Base-by-base conservation (phyloP, 1,284 basidiomycete species). In the Cutaneotrichosporon daszewskae region DNA sequence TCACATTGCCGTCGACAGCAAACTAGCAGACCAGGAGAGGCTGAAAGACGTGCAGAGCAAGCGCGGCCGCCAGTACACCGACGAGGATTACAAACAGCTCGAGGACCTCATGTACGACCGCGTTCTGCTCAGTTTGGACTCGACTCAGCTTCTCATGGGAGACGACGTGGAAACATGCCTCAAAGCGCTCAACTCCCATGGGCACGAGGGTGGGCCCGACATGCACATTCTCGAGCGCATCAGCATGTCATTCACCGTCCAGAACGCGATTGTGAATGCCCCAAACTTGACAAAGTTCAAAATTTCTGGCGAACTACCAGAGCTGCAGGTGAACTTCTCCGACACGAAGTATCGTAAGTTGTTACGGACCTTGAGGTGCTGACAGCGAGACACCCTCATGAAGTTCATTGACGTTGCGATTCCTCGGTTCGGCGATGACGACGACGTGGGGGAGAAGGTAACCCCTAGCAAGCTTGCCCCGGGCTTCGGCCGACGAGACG, bases 51-150 rank as follows among this genome's bases (percentile, higher is more conserved):
- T 98, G 24, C 82, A 88, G 32, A 76, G 81, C 48, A 97, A 97
- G 69, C 83, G 87, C 46, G 84, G 86, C 37, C 80, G 85, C 61
- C 77, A 86, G 60, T 97, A 96, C 68, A 84, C 76, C 23, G 87
- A 91, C 17, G 87, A 87, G 40, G 95, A 98, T 66, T 94, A 89
- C 68, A 77, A 77, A 52, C 79, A 83, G 51, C 77, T 99, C 22
- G 91, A 98, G 69, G 84, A 85, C 3, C 75, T 98, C 47, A 96
- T 98, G 90, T 99, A 98, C 65, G 95, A 99, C 72, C 87, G 85
- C 58, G 77, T 96, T 59, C 80, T 79, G 14, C 77, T 99, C 41
- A 84, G 82, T 54, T 77, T 99, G 17, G 79, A 94, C 60, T 83
- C 86, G 31, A 90, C 94, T 5, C 91, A 96, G 87, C 87, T 99